These are phyloP conservation scores for Benincasa hispida DNA, from an alignment of 306 rosid genomes.

Conservation along the genomic window DNA sequence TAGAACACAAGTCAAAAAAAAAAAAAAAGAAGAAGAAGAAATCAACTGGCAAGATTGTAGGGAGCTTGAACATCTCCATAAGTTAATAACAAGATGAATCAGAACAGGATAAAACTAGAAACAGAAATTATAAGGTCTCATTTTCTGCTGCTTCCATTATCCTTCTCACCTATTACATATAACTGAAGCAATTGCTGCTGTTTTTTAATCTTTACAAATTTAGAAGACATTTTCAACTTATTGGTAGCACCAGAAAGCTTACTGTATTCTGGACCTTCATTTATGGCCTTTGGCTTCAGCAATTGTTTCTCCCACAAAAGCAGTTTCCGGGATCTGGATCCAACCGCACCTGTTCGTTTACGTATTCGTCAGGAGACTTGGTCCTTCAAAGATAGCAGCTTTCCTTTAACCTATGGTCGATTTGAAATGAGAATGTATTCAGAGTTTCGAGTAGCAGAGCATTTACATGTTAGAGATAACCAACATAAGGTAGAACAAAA, in stretches of 20 bases:
- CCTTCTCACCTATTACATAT: neutral
- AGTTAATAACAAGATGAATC: neutral
- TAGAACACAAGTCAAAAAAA: too few relatives aligned
- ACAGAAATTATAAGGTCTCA: neutral
- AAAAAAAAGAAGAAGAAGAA: too few relatives aligned
- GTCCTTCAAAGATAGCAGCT: neutral
- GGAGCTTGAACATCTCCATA: neutral
- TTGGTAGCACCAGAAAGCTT: neutral
- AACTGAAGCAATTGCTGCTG: neutral
- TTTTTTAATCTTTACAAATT: neutral
- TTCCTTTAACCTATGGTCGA: neutral
- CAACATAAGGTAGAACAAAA: neutral
- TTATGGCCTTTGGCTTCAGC: neutral
- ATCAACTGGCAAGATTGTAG: too few relatives aligned
- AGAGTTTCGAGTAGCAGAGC: neutral
- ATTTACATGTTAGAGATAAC: neutral
- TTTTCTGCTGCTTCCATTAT: neutral
- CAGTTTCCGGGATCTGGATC: neutral
- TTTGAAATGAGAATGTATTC: neutral
- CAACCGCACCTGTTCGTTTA: too few relatives aligned
- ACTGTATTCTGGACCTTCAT: neutral
- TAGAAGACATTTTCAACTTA: neutral
- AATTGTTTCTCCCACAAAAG: neutral
- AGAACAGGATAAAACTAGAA: neutral
- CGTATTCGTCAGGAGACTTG: too few relatives aligned